Evolutionary conservation across 2,329 filamentous ascomycete species (phyloP).

Genomic region (Leptographium wingfieldii): DNA sequence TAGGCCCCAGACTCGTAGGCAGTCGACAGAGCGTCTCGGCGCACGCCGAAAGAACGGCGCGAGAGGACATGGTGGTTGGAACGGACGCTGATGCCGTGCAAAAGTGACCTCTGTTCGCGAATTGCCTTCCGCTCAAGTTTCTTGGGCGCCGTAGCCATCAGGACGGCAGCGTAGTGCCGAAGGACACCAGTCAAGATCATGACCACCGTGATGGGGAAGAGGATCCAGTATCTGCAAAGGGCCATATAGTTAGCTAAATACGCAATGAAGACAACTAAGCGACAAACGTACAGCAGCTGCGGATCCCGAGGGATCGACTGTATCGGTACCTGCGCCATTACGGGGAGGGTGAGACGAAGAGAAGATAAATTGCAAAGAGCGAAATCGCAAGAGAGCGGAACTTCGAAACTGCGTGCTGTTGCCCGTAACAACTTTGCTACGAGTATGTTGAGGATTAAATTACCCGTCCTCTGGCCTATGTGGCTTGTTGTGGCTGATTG

Average conservation of each 20-base stretch:
- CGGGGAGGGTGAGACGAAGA: background rate
- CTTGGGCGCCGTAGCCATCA: slow-evolving; percentile 78
- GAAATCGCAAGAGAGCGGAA: background rate
- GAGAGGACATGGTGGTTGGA: slow-evolving; percentile 72
- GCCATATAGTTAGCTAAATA: background rate
- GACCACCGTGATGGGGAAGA: slow-evolving; percentile 91
- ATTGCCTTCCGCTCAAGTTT: slow-evolving; percentile 61
- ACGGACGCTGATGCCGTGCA: slow-evolving; percentile 75
- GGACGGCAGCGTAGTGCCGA: slow-evolving; percentile 88
- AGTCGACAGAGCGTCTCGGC: slow-evolving; percentile 68
- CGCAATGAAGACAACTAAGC: slow-evolving; percentile 9
- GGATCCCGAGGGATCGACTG: slow-evolving; percentile 98
- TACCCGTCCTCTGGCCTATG: background rate
- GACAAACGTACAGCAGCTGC: slow-evolving; percentile 71
- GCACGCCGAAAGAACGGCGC: slow-evolving; percentile 59
- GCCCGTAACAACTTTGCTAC: background rate
- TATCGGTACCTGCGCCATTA: slow-evolving; percentile 75
- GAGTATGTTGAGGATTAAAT: background rate
- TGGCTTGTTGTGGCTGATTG: background rate
- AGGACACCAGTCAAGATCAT: slow-evolving; percentile 96
- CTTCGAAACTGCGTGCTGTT: background rate
- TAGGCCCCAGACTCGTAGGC: slow-evolving; percentile 79
- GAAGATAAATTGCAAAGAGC: background rate
- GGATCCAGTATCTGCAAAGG: slow-evolving; percentile 80
- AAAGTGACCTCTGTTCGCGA: slow-evolving; percentile 74